phyloP scores from a whole-genome alignment of 2,329 filamentous ascomycete species.

The Dryadomyces sulphureus region DNA sequence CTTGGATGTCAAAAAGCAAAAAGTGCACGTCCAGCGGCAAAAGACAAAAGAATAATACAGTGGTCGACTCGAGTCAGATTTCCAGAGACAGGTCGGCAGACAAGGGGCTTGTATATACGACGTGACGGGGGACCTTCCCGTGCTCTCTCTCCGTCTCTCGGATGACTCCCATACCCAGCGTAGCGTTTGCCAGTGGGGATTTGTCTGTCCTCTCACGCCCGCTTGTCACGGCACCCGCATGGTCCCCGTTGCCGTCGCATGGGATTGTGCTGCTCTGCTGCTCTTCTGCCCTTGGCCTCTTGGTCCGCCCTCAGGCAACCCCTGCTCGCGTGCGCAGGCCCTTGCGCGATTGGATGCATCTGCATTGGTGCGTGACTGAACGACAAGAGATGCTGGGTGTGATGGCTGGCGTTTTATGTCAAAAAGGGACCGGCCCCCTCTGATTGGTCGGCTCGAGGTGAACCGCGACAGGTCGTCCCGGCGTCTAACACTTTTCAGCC shows the following conservation, averaged over 20 bases:
- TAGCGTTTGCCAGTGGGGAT: not conserved
- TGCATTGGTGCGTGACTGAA: too few relatives aligned
- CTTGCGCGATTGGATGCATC: conserved; percentile 1
- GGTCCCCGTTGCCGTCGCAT: not conserved
- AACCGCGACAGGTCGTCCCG: not conserved
- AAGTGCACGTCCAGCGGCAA: conserved; percentile 4
- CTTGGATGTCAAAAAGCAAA: not conserved
- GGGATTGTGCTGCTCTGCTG: not conserved
- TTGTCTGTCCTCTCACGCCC: not conserved
- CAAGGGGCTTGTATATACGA: not conserved
- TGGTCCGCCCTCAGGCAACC: not conserved
- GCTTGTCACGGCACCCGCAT: not conserved
- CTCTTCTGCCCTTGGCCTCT: not conserved
- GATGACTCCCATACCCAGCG: not conserved
- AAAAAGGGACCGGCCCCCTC: not conserved
- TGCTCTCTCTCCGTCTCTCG: not conserved
- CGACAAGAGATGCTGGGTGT: not conserved
- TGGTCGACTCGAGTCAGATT: not conserved
- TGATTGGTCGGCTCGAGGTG: not conserved
- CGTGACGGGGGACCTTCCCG: not conserved
- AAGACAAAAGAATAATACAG: not conserved
- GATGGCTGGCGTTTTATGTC: not conserved
- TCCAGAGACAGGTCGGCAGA: not conserved
- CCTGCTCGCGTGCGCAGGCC: not conserved
- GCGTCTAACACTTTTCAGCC: not conserved